Conservation (phyloP, 2,329 filamentous ascomycete species). For the Stagonosporopsis chrysanthemi region DNA sequence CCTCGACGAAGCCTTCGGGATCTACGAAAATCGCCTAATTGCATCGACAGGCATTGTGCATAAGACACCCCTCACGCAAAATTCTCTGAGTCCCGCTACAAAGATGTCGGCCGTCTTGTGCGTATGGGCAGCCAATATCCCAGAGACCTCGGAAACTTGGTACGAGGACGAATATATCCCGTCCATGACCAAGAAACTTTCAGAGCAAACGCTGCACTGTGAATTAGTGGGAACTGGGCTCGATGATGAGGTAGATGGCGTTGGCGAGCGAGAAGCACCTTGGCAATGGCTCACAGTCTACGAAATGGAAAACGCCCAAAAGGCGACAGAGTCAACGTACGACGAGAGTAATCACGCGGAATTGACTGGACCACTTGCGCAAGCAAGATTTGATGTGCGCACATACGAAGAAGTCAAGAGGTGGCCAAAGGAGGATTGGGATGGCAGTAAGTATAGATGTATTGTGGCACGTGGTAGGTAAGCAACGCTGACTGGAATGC, state of each 20-base stretch:
- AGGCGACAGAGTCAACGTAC: conserved; percentile 1
- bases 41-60: background rate
- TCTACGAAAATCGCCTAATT: background rate
- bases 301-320: conserved; percentile 7
- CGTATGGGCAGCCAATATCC: conserved; percentile 28
- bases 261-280: conserved; percentile 13
- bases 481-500: background rate
- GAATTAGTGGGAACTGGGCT: conserved; percentile 13
- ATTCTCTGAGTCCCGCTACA: background rate
- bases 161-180: conserved; percentile 29
- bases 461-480: background rate
- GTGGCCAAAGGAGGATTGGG: conserved; percentile 20
- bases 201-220: conserved; percentile 20
- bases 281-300: conserved; percentile 24
- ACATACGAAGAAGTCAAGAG: conserved; percentile 16
- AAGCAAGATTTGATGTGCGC: conserved; percentile 16
- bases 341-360: conserved; percentile 8
- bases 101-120: conserved; percentile 30
- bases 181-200: conserved; percentile 5
- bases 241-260: conserved; percentile 12
- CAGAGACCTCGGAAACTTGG: conserved; percentile 20
- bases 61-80: background rate
- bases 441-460: conserved; percentile 6
- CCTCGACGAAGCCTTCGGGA: background rate
- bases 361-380: conserved; percentile 5